Percentiles rank a stretch among this genome's conserved stretches.
Evolutionary conservation across 257 asterid genomes (phyloP).

Genomic region (Sherardia arvensis): DNA sequence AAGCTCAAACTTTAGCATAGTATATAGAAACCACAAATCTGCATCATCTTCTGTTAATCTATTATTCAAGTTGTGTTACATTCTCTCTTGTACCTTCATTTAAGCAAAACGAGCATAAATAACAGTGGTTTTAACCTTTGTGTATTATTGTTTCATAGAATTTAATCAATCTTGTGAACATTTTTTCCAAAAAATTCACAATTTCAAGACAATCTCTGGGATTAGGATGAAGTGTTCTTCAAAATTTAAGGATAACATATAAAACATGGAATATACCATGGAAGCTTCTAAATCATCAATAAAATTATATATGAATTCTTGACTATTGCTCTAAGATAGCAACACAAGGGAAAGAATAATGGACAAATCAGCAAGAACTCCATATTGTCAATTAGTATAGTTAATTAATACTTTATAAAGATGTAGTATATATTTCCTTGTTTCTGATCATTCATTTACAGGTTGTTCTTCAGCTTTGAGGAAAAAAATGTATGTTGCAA

Average conservation of each 20-base stretch:
- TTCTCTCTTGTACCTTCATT: not conserved
- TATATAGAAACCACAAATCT: constrained; percentile 1
- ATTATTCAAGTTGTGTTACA: not conserved
- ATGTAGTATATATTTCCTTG: not conserved
- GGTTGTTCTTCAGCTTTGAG: not conserved
- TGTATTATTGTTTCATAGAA: not conserved
- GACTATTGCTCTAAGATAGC: not conserved
- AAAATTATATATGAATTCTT: not conserved
- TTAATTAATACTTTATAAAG: not conserved
- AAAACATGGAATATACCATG: not conserved
- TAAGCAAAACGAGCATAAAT: constrained; percentile 2
- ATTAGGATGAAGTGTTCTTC: not conserved
- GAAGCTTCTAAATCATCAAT: not conserved
- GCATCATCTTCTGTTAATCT: constrained; percentile 4
- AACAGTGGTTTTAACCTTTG: not conserved
- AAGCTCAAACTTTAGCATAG: not conserved
- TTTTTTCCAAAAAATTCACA: too few species aligned
- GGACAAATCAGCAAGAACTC: not conserved
- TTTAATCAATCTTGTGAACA: not conserved
- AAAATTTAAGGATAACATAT: not conserved
- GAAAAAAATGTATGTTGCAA: constrained; percentile 39
- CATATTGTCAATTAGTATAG: not conserved
- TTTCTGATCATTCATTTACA: not conserved
- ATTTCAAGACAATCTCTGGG: not conserved
- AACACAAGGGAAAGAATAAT: not conserved